Conservation (phyloP, 1,139 yeast species). For the Candida pseudocylindracea region DNA sequence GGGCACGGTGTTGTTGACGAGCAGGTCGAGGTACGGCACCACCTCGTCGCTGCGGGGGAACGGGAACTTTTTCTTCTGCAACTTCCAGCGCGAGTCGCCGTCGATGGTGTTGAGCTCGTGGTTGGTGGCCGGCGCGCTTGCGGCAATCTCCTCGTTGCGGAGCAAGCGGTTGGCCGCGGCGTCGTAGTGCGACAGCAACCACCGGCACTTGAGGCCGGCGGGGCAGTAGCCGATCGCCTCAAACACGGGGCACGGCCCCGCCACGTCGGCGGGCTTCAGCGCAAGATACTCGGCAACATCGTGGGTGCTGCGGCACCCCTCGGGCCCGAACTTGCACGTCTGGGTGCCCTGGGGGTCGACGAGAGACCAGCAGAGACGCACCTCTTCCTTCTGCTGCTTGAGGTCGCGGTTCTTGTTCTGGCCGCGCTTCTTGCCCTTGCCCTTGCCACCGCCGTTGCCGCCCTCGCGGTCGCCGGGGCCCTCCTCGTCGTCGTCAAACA, state of each 20-base stretch:
- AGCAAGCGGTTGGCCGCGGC: slow-evolving; percentile 21
- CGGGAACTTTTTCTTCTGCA: slow-evolving; percentile 42
- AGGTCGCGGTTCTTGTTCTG: slow-evolving; percentile 80
- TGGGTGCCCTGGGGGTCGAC: slow-evolving; percentile 23
- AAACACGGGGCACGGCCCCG: slow-evolving; percentile 67
- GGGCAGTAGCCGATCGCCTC: slow-evolving; percentile 77
- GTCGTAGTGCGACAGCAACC: slow-evolving; percentile 58
- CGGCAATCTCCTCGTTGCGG: slow-evolving; percentile 18
- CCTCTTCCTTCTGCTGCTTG: slow-evolving; percentile 40
- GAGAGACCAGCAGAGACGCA: slow-evolving; percentile 45
- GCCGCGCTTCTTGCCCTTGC: slow-evolving; percentile 38
- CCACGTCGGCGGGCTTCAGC: slow-evolving; percentile 49
- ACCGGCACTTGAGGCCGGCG: slow-evolving; percentile 78
- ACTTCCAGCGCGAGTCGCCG: slow-evolving; percentile 22
- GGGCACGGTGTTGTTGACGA: slow-evolving; percentile 15
- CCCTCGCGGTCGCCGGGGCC: slow-evolving; percentile 25
- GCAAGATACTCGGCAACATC: slow-evolving; percentile 40
- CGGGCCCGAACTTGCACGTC: slow-evolving; percentile 46
- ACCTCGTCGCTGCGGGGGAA: slow-evolving; percentile 33
- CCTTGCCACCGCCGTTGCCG: slow-evolving; percentile 19
- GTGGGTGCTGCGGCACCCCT: slow-evolving; percentile 58
- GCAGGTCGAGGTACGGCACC: slow-evolving; percentile 29
- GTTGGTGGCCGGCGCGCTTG: slow-evolving; percentile 10
- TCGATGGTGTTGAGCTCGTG: slow-evolving; percentile 49
- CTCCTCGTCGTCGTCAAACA: slow-evolving; percentile 1